A percentile compares a stretch with the other conserved stretches of the same genome.
phyloP scores from a whole-genome alignment of 2,329 filamentous ascomycete species.

The Diaporthe humulicola region DNA sequence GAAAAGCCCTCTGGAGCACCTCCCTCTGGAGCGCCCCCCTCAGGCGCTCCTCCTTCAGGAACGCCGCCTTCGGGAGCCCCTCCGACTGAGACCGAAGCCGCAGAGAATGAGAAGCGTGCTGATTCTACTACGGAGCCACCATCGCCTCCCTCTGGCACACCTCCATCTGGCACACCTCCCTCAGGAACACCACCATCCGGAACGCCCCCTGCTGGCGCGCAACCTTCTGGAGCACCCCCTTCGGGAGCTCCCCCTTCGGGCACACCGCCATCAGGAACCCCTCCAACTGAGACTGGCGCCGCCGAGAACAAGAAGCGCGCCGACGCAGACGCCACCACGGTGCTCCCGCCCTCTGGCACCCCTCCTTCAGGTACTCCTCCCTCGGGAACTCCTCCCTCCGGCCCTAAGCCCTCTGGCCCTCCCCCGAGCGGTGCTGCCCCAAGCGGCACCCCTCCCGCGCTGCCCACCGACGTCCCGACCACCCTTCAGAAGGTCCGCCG shows the following conservation, averaged over 20 bases:
- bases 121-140: neutral
- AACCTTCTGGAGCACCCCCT: no score
- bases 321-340: neutral
- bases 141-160: neutral
- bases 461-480: conserved; percentile 10
- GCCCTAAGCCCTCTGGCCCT: neutral
- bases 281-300: neutral
- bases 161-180: neutral
- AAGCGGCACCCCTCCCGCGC: conserved; percentile 10
- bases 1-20: no score
- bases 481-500: conserved; percentile 18
- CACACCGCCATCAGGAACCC: neutral
- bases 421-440: neutral
- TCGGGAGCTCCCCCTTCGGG: neutral
- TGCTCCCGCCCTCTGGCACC: neutral
- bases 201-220: neutral
- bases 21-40: neutral
- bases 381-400: neutral
- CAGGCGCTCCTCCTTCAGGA: neutral
- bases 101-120: neutral
- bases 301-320: neutral
- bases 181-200: neutral
- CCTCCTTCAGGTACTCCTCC: neutral
- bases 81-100: neutral
- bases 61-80: neutral